Evolutionary conservation across 2,329 filamentous ascomycete species (phyloP).

Genomic region (Xylaria sp.): DNA sequence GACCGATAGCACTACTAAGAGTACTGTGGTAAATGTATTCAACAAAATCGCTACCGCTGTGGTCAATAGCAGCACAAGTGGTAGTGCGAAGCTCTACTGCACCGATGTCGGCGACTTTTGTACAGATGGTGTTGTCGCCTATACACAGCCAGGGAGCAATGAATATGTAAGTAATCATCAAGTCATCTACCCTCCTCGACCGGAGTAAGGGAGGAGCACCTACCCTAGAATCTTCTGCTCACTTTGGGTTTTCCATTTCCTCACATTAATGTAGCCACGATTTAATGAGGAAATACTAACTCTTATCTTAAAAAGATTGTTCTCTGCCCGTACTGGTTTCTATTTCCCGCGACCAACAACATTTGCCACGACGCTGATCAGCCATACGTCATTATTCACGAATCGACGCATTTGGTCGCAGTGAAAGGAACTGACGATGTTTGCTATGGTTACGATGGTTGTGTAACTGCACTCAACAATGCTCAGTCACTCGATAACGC

Average conservation of each 20-base stretch:
- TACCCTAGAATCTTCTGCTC: neutral
- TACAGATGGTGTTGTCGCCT: conserved; percentile 18
- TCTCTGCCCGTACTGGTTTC: conserved; percentile 26
- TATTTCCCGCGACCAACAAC: conserved; percentile 13
- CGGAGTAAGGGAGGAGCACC: neutral
- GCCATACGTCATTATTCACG: conserved; percentile 25
- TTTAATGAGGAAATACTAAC: neutral
- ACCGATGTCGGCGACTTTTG: conserved; percentile 15
- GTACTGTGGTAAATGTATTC: conserved; percentile 19
- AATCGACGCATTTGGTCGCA: conserved; percentile 20
- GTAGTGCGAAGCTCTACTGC: conserved; percentile 23
- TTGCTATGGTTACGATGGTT: conserved; percentile 27
- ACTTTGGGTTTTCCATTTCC: neutral
- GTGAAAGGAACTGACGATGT: conserved; percentile 24
- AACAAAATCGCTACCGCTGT: conserved; percentile 22
- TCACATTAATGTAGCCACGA: too few species aligned
- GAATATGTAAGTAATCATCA: conserved; percentile 19
- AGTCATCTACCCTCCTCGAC: too few species aligned
- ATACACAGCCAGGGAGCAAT: conserved; percentile 6
- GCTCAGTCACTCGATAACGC: conserved; percentile 22
- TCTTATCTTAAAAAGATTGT: neutral
- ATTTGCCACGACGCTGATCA: conserved; percentile 25
- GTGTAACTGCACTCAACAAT: conserved; percentile 13
- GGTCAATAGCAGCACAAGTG: conserved; percentile 20
- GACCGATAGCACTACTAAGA: conserved; percentile 16